Evolutionary conservation across 1,284 basidiomycete genomes (phyloP).

Genomic region (Pseudozyma sp.): DNA sequence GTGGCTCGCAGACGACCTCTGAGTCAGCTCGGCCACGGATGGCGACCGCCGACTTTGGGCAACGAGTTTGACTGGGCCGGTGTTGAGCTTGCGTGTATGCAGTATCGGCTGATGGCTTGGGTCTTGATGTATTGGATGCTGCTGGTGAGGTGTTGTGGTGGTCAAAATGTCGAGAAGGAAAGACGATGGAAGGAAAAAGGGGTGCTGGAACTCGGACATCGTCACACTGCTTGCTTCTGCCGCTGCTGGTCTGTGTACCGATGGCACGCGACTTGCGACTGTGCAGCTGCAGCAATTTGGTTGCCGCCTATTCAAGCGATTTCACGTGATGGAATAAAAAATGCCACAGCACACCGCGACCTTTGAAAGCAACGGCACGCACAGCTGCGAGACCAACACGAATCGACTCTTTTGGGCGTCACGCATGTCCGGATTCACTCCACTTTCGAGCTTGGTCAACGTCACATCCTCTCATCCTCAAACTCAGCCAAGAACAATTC

Average conservation of each 20-base stretch:
- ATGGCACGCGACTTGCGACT: neutral
- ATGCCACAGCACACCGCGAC: neutral
- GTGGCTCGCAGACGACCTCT: too few relatives aligned
- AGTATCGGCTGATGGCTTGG: too few relatives aligned
- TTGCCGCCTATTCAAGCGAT: neutral
- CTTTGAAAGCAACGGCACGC: neutral
- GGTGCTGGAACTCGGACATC: neutral
- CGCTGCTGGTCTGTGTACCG: neutral
- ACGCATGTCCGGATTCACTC: neutral
- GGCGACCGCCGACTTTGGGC: too few relatives aligned
- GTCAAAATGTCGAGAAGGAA: neutral
- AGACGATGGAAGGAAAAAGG: neutral
- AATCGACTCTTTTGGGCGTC: neutral
- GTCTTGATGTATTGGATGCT: too few relatives aligned
- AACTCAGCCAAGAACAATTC: too few relatives aligned
- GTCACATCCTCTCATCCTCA: too few relatives aligned
- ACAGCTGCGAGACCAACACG: too few relatives aligned
- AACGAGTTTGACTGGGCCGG: too few relatives aligned
- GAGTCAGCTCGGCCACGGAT: too few relatives aligned
- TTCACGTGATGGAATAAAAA: conserved; percentile 1
- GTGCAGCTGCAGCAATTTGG: too few relatives aligned
- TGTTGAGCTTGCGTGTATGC: too few relatives aligned
- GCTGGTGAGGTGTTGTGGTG: neutral
- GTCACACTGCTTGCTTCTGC: neutral
- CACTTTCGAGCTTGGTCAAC: neutral